Evolutionary conservation across 1,139 yeast genomes (phyloP).

Genomic region (Ogataea hybrid): DNA sequence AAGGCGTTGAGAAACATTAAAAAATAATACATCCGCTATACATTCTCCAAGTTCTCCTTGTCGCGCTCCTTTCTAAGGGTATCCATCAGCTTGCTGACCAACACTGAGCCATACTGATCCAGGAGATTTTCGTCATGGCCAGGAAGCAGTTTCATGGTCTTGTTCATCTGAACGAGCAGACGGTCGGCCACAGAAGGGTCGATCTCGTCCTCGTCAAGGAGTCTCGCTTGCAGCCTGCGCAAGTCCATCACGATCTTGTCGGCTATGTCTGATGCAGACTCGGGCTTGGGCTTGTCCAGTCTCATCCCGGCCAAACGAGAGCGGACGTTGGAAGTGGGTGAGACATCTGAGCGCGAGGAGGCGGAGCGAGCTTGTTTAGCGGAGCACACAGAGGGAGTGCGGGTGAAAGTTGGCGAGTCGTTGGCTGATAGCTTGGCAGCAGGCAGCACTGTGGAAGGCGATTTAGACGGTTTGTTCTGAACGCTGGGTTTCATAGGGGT

Average conservation of each 20-base stretch:
- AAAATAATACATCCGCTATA: not conserved
- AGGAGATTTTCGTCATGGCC: constrained; percentile 16
- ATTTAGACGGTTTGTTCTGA: constrained; percentile 6
- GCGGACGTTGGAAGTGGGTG: constrained; percentile 39
- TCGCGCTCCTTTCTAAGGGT: constrained; percentile 6
- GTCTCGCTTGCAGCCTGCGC: constrained; percentile 7
- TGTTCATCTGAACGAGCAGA: constrained; percentile 13
- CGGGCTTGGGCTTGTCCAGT: constrained; percentile 9
- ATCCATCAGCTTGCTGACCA: constrained; percentile 9
- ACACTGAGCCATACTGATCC: constrained; percentile 12
- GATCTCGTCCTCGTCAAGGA: constrained; percentile 5
- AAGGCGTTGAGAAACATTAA: constrained; percentile 23
- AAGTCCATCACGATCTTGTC: constrained; percentile 7
- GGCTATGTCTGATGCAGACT: not conserved
- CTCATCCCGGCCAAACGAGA: constrained; percentile 38
- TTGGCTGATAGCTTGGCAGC: constrained; percentile 7
- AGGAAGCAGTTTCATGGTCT: constrained; percentile 17
- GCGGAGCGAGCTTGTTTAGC: constrained; percentile 11
- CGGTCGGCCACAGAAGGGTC: not conserved
- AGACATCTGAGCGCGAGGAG: constrained; percentile 7
- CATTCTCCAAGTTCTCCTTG: constrained; percentile 19
- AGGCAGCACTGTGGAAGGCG: constrained; percentile 13
- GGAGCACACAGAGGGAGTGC: constrained; percentile 6
- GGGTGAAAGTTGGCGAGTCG: constrained; percentile 3
- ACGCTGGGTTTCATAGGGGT: constrained; percentile 14